phyloP scores from a whole-genome alignment of 805 yeast species.

The Pichia deserticola region DNA sequence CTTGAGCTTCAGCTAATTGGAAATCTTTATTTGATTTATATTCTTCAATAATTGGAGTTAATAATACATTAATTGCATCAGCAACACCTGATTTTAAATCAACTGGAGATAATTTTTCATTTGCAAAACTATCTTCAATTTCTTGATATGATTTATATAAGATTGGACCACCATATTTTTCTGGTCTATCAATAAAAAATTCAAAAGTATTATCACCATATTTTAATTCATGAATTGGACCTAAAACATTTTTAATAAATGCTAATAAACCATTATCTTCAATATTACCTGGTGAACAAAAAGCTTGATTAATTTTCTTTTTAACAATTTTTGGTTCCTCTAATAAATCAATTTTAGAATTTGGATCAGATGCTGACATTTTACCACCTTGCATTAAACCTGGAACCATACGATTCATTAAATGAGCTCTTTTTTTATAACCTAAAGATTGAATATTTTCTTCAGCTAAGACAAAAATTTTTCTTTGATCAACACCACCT shows the following conservation, averaged over 20 bases:
- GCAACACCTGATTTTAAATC: conserved; percentile 92
- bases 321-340: conserved; percentile 84
- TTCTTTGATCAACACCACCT: conserved; percentile 99
- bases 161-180: conserved; percentile 93
- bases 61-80: conserved; percentile 69
- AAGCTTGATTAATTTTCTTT: conserved; percentile 89
- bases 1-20: conserved; percentile 65
- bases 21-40: conserved; percentile 58
- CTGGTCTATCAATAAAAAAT: conserved; percentile 84
- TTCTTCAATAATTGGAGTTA: conserved; percentile 78
- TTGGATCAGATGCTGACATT: conserved; percentile 98
- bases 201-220: conserved; percentile 48
- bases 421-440: conserved; percentile 94
- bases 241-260: conserved; percentile 74
- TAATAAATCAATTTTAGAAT: conserved; percentile 87
- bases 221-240: conserved; percentile 79
- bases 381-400: conserved; percentile 96
- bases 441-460: conserved; percentile 83
- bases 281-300: conserved; percentile 90
- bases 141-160: conserved; percentile 60
- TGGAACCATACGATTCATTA: conserved; percentile 99
- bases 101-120: conserved; percentile 77
- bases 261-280: conserved; percentile 88
- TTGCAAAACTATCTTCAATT: conserved; percentile 63
- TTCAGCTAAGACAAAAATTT: conserved; percentile 94